Base-by-base conservation (phyloP, 2,329 filamentous ascomycete genomes). In the Phoma sp. region DNA sequence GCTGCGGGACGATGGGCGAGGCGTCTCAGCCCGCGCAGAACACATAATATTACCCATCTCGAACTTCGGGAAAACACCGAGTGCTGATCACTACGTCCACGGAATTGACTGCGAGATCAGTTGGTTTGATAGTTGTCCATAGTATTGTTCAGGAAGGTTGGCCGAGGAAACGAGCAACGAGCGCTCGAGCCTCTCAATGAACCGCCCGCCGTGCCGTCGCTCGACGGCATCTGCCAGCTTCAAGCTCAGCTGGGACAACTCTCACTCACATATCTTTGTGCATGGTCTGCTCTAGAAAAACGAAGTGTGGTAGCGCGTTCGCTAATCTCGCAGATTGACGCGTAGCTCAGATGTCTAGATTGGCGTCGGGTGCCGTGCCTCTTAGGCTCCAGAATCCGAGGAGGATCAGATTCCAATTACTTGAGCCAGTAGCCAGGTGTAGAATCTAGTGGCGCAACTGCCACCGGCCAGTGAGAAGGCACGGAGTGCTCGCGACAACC, bases 401-500 rank as follows among this genome's bases (percentile, higher is more conserved):
- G 17, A 17, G 17, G 17, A 17, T 17, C 17, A 17, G 17, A 17
- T 17, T 17, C 17, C 17, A 17, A 17, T 17, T 17, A 17, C 17
- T 17, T 17, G 17, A 17, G 17, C 17, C 17, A 17, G 17, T 17
- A 27, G 4, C 33, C 8, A 44, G 21, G 40, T 35, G 27, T 36
- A 44, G 33, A 33, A 33, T n/a, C 17, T 44, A 49, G 44, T 44
- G 39, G 33, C 44, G 22, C 15, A n/a, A 35, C 25, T 22, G 13
- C 32, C 22, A 27, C 12, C 19, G 37, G 27, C 45, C 41, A 55
- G 40, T 55, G 29, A 50, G 24, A 45, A 12, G 13, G 19, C 52
- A 29, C 46, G 52, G 52, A 55, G 40, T 9, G 10, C 19, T 24
- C 41, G 51, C 33, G 51, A 35, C 22, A 29, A 29, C 25, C 36